Evolutionary conservation across 2,329 filamentous ascomycete genomes (phyloP), one percentile per base, ranked within the genome.

Genomic region (Arthrobotrys conoides): DNA sequence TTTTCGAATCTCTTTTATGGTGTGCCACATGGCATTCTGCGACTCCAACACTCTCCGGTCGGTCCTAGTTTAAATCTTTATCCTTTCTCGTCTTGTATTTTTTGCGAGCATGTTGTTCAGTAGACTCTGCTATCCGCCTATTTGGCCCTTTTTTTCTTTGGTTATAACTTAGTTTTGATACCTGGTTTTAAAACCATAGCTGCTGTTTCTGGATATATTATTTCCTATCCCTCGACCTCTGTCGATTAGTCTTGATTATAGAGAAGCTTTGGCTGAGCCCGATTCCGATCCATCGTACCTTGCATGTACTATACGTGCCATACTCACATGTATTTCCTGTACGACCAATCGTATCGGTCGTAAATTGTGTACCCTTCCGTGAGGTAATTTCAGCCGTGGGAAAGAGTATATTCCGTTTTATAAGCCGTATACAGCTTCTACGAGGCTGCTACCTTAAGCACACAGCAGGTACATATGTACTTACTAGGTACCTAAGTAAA

Each of bases 91-190:
- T 71, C 73, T 53, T 67, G 73, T 71, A 77, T 22, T 57, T 67
- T 71, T 77, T 77, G 73, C 73, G 73, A 77, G 73, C 73, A 71
- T 71, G 67, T 68, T 64, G 24, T 27, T 46, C 53, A 44, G 67
- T 77, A 71, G 73, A 71, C 67, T 48, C 27, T 49, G 38, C 24
- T 10, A 46, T 49, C 30, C 27, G 20, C 20, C 61, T 12, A 44
- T 61, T 20, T 12, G 57, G 57, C 12, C n/a, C 44, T 14, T 44
- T 6, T 16, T 46, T 49, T 49, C 36, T 36, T 59, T 59, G 48
- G 38, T 36, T 36, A 8, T 36, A 16, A 16, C 53, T 59, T n/a
- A 10, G 27, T 38, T 16, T 38, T 53, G 33, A 44, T 61, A 61
- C 33, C 57, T 61, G 33, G 57, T 22, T 59, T 59, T 59, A n/a